phyloP scores from a whole-genome alignment of 2,329 filamentous ascomycete genomes.

The Pseudogymnoascus sp. region DNA sequence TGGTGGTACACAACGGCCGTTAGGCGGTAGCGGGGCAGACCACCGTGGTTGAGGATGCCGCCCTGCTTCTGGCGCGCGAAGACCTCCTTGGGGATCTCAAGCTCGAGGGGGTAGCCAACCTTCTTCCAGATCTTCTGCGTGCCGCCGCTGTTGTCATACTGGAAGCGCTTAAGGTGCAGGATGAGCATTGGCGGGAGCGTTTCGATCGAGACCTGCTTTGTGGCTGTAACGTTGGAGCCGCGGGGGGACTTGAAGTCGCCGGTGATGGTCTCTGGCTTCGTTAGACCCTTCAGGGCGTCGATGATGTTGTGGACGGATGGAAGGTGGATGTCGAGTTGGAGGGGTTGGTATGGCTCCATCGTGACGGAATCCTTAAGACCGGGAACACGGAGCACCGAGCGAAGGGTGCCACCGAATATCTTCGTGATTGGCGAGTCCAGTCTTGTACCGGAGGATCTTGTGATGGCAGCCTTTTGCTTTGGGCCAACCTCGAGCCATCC shows the following conservation, averaged over 20 bases:
- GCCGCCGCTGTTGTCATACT: constrained; percentile 79
- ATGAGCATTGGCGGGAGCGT: constrained; percentile 85
- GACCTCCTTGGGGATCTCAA: constrained; percentile 87
- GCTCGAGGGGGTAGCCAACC: constrained; percentile 85
- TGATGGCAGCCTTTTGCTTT: constrained; percentile 80
- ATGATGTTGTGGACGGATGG: constrained; percentile 82
- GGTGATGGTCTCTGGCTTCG: constrained; percentile 73
- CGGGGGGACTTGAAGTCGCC: constrained; percentile 75
- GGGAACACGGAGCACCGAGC: constrained; percentile 80
- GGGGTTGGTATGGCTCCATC: constrained; percentile 82
- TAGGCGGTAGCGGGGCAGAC: constrained; percentile 73
- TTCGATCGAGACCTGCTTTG: constrained; percentile 93
- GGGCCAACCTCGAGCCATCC: constrained; percentile 94
- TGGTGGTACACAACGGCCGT: constrained; percentile 94
- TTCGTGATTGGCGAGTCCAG: constrained; percentile 78
- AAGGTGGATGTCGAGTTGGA: constrained; percentile 89
- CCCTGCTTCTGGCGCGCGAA: constrained; percentile 69
- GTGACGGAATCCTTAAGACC: constrained; percentile 87
- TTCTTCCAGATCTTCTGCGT: constrained; percentile 99
- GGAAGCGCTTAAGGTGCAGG: constrained; percentile 92
- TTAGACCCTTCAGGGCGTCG: constrained; percentile 79
- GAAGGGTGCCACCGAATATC: constrained; percentile 85
- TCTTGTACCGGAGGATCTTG: constrained; percentile 71
- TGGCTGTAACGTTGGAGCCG: constrained; percentile 67
- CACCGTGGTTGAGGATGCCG: constrained; percentile 54